Base-by-base conservation (phyloP, 371 early-diverging fungal species). In the Mortierella sp. region DNA sequence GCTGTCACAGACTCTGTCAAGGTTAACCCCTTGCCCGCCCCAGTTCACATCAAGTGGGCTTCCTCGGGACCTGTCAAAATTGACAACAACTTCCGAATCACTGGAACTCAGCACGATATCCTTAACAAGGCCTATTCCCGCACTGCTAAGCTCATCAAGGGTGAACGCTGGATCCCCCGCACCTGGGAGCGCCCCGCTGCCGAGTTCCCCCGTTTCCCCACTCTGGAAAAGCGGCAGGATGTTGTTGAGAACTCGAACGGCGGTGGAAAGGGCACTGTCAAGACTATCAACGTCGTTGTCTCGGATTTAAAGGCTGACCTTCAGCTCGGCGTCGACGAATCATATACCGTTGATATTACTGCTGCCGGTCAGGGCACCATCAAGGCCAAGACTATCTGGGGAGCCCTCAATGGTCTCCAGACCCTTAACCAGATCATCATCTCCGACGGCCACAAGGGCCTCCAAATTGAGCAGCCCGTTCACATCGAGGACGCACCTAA, bases 351-450 rank as follows among this genome's bases (percentile, higher is more conserved):
- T 23, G 79, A 81, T 24, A 82, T 92, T 21, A 83, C 83, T 42
- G 62, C 83, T 11, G 54, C 67, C 32, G 83, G 86, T 9, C 72
- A 80, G 56, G 81, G 84, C 4, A 80, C 76, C 28, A 81, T 93
- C 30, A 79, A 70, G 58, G 87, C 93, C 44, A 72, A 85, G 46
- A 90, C 91, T 7, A 81, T 90, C 32, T 94, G 87, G 82, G 94
- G 94, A 26, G 91, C 92, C 9, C 67, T 94, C 48, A 87, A 88
- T 48, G 94, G 87, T 24, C 75, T 94, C 9, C 91, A 90, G 63
- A 92, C 93, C 4, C 89, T 91, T 75, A 85, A 90, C 47, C 94
- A 93, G 69, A 72, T 94, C 50, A 64, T 93, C 47, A 84, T 85
- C 59, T 64, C 66, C 39, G 69, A 75, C 15, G 78, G 61, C 15